phyloP scores from a whole-genome alignment of 768 basidiomycete species.

The Termitomyces sp. region DNA sequence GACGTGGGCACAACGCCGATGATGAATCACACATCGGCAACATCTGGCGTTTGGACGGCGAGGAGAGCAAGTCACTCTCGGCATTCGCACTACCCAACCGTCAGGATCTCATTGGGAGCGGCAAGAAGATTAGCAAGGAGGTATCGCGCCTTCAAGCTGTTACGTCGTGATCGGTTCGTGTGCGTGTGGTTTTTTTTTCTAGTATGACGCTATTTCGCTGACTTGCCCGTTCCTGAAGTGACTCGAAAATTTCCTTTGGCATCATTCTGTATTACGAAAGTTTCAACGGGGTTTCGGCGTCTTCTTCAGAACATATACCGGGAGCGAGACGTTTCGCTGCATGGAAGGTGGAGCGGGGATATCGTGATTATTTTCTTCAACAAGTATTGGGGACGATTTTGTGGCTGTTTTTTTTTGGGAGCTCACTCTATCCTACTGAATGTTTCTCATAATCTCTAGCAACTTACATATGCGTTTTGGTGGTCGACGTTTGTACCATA shows the following conservation, averaged over 20 bases:
- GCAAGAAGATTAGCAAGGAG: slow-evolving; percentile 36
- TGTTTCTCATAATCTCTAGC: slow-evolving; percentile 12
- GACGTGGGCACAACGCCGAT: slow-evolving; percentile 21
- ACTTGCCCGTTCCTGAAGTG: background rate
- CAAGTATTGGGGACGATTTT: slow-evolving; percentile 13
- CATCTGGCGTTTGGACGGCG: slow-evolving; percentile 71
- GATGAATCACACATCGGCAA: slow-evolving; percentile 36
- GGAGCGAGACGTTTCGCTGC: slow-evolving; percentile 2
- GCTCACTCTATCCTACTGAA: slow-evolving; percentile 7
- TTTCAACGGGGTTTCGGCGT: slow-evolving; percentile 1
- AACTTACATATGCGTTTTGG: slow-evolving; percentile 10
- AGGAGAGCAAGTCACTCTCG: slow-evolving; percentile 54
- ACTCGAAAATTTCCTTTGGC: background rate
- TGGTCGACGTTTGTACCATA: slow-evolving; percentile 12
- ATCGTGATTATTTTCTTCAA: slow-evolving; percentile 9
- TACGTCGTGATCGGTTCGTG: slow-evolving; percentile 15
- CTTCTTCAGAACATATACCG: slow-evolving; percentile 2
- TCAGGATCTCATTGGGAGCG: slow-evolving; percentile 28
- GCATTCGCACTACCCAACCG: slow-evolving; percentile 42
- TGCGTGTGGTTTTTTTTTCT: background rate
- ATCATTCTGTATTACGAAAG: slow-evolving; percentile 9
- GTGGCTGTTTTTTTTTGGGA: slow-evolving; percentile 15
- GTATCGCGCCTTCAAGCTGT: slow-evolving; percentile 17
- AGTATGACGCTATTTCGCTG: background rate
- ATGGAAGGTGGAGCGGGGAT: slow-evolving; percentile 5